phyloP scores from a whole-genome alignment of 306 rosid genomes.

The Senna siamea region DNA sequence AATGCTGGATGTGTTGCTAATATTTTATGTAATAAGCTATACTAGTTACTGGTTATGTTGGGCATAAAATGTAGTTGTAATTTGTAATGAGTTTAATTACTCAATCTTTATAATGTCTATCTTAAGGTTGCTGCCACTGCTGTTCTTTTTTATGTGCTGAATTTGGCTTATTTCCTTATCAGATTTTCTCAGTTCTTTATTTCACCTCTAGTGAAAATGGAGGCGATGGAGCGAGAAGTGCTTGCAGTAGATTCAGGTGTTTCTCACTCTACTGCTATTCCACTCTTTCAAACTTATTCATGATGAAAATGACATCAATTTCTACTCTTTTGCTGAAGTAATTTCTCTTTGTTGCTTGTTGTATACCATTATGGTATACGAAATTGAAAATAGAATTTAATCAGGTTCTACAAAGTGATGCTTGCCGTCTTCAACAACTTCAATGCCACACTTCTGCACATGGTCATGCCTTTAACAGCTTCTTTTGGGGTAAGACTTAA shows the following conservation, averaged over 20 bases:
- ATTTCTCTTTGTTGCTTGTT: slow-evolving; percentile 41
- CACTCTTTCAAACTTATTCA: slow-evolving; percentile 29
- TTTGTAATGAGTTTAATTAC: not conserved
- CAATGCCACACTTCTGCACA: slow-evolving; percentile 81
- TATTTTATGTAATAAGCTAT: slow-evolving; percentile 11
- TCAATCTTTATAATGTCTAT: slow-evolving; percentile 8
- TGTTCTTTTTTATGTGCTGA: slow-evolving; percentile 26
- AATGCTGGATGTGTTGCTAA: not conserved
- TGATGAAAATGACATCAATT: slow-evolving; percentile 22
- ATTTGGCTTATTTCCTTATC: slow-evolving; percentile 38
- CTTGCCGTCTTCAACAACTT: slow-evolving; percentile 91
- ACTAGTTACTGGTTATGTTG: slow-evolving; percentile 18
- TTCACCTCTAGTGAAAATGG: slow-evolving; percentile 88
- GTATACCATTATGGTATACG: slow-evolving; percentile 46
- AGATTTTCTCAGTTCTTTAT: slow-evolving; percentile 97
- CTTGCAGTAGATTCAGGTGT: slow-evolving; percentile 98
- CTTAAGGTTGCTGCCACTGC: slow-evolving; percentile 11
- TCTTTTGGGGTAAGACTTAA: slow-evolving; percentile 76
- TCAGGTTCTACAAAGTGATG: slow-evolving; percentile 86
- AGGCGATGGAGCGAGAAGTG: slow-evolving; percentile 97
- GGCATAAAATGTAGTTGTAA: slow-evolving; percentile 17
- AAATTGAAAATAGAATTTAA: slow-evolving; percentile 76
- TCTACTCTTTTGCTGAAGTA: slow-evolving; percentile 36
- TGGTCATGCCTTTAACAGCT: slow-evolving; percentile 85
- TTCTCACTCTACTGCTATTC: slow-evolving; percentile 29